Evolutionary conservation across 2,329 filamentous ascomycete genomes (phyloP).

Genomic region (Camillea tinctor): DNA sequence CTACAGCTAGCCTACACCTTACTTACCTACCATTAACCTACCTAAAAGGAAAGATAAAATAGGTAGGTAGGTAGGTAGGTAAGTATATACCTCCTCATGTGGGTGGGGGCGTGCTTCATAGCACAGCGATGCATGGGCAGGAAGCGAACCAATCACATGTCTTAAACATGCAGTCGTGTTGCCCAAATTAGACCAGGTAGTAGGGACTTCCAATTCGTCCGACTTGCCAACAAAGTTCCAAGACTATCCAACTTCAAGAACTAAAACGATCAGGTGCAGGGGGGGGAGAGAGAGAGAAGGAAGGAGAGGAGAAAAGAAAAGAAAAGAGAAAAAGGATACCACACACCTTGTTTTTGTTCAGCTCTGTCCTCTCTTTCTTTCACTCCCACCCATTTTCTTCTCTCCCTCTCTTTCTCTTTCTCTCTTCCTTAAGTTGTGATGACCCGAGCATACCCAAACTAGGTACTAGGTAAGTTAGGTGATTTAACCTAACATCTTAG

Average conservation of each 20-base stretch:
- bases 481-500: too few species aligned
- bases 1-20: too few species aligned
- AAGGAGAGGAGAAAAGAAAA: background rate
- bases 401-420: too few species aligned
- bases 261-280: background rate
- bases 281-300: background rate
- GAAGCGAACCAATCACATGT: slow-evolving; percentile 1
- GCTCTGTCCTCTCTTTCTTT: background rate
- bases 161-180: background rate
- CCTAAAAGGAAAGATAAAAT: too few species aligned
- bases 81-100: too few species aligned
- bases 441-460: too few species aligned
- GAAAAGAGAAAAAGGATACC: background rate
- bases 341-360: background rate
- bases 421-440: too few species aligned
- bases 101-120: background rate
- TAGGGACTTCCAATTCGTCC: slow-evolving; percentile 6
- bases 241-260: background rate
- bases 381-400: too few species aligned
- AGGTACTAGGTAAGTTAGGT: too few species aligned
- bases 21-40: too few species aligned
- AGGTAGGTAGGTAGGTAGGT: background rate
- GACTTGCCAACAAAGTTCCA: background rate
- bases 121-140: background rate
- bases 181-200: slow-evolving; percentile 10